Percentiles rank a stretch among this genome's conserved stretches.
These are phyloP conservation scores for Neurospora hispaniola DNA, from an alignment of 495 filamentous ascomycete species.

Conservation along the genomic window DNA sequence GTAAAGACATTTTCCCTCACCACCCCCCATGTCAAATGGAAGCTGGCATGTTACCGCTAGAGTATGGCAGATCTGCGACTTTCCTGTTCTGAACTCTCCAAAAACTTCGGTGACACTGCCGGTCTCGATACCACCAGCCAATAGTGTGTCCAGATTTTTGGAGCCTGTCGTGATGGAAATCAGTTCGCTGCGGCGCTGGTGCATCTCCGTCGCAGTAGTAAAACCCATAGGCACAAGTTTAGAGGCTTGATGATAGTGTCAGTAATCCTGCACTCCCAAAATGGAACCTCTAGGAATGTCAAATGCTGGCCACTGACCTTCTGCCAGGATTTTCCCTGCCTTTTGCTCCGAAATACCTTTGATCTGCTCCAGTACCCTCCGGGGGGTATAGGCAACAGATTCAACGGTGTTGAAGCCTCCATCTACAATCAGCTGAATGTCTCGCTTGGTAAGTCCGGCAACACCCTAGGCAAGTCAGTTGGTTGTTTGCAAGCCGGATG, in stretches of 20 bases:
- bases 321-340: slow-evolving; percentile 82
- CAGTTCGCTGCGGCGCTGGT: slow-evolving; percentile 85
- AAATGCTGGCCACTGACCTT: slow-evolving; percentile 46
- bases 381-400: slow-evolving; percentile 88
- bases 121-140: slow-evolving; percentile 91
- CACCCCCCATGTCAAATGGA: slow-evolving; percentile 97
- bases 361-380: slow-evolving; percentile 77
- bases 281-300: neutral
- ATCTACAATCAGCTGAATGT: slow-evolving; percentile 86
- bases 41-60: slow-evolving; percentile 96
- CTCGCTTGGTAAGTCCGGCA: slow-evolving; percentile 79
- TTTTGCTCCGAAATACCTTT: slow-evolving; percentile 97
- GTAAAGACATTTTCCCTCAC: slow-evolving; percentile 97
- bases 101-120: slow-evolving; percentile 98
- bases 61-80: slow-evolving; percentile 96
- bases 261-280: neutral
- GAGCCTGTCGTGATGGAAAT: slow-evolving; percentile 97
- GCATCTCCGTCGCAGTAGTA: slow-evolving; percentile 99
- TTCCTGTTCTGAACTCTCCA: slow-evolving; percentile 95
- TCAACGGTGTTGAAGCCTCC: slow-evolving; percentile 93
- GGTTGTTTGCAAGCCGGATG: neutral
- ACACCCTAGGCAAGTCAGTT: slow-evolving; percentile 45
- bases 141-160: slow-evolving; percentile 88
- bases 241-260: slow-evolving; percentile 47
- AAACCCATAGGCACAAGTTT: slow-evolving; percentile 98